A percentile compares a stretch with the other conserved stretches of the same genome.
Evolutionary conservation across 805 yeast species (phyloP).

Genomic region (Schwanniomyces polymorphus): DNA sequence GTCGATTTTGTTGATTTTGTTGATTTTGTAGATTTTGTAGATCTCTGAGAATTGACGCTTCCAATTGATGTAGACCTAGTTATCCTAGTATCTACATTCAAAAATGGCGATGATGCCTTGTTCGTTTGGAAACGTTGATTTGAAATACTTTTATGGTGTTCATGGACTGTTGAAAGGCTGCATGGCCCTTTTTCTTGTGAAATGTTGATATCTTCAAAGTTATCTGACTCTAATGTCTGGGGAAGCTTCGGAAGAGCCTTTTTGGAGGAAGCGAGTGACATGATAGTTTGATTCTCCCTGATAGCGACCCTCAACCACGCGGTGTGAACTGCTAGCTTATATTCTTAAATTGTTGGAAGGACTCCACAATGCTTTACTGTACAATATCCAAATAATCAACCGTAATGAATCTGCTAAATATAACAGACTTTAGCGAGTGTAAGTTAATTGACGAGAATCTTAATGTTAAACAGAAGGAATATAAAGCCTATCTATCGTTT

Average conservation of each 20-base stretch:
- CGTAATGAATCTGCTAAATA: too few relatives aligned
- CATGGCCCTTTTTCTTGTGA: not conserved
- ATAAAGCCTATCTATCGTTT: too few relatives aligned
- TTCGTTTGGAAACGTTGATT: not conserved
- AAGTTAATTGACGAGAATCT: too few relatives aligned
- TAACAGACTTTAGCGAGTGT: too few relatives aligned
- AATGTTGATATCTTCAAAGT: constrained; percentile 7
- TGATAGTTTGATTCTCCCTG: not conserved
- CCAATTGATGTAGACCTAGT: constrained; percentile 15
- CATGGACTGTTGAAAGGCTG: not conserved
- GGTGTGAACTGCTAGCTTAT: too few relatives aligned
- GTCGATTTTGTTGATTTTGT: not conserved
- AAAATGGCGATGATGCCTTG: constrained; percentile 10
- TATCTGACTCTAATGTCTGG: constrained; percentile 4
- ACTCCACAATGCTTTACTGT: too few relatives aligned
- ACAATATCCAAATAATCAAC: too few relatives aligned
- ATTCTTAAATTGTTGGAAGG: too few relatives aligned
- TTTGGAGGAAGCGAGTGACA: constrained; percentile 7
- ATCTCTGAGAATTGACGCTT: not conserved
- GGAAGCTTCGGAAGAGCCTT: constrained; percentile 9
- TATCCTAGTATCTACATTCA: constrained; percentile 13
- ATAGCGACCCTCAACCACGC: not conserved
- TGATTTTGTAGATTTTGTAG: not conserved
- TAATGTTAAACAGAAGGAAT: too few relatives aligned
- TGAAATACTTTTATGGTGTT: not conserved